Evolutionary conservation across 345 rosid genomes (phyloP).

Genomic region (Brassica juncea): DNA sequence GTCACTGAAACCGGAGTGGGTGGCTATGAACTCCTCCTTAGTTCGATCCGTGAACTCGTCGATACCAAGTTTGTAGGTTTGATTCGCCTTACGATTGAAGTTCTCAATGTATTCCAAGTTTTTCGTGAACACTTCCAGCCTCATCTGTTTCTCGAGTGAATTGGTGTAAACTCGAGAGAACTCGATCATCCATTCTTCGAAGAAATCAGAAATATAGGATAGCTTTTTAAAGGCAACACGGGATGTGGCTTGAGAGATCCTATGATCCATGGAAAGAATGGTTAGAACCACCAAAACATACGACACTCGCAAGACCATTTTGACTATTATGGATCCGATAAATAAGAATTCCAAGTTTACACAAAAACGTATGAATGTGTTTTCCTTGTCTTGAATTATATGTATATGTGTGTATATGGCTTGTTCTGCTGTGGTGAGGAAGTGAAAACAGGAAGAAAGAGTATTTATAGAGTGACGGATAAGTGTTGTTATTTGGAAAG

Average conservation of each 20-base stretch:
- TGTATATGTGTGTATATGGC: no score
- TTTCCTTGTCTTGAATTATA: no score
- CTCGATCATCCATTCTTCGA: conserved; percentile 35
- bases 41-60: not conserved
- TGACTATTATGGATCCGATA: not conserved
- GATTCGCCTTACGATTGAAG: not conserved
- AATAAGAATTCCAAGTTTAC: not conserved
- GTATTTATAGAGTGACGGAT: no score
- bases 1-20: not conserved
- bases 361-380: not conserved
- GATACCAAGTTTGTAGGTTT: conserved; percentile 31
- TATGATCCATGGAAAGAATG: conserved; percentile 10
- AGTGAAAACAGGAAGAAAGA: no score
- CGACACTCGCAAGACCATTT: conserved; percentile 12
- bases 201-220: conserved; percentile 11
- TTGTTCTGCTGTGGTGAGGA: no score
- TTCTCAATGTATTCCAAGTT: no score
- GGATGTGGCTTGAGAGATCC: conserved; percentile 7
- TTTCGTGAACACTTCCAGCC: no score
- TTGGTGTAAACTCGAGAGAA: no score
- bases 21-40: not conserved
- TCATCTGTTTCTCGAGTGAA: no score
- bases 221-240: not conserved
- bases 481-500: no score
- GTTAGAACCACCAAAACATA: not conserved